Conservation (phyloP, 352 stramenopile genomes). For the Globisporangium nodosum region DNA sequence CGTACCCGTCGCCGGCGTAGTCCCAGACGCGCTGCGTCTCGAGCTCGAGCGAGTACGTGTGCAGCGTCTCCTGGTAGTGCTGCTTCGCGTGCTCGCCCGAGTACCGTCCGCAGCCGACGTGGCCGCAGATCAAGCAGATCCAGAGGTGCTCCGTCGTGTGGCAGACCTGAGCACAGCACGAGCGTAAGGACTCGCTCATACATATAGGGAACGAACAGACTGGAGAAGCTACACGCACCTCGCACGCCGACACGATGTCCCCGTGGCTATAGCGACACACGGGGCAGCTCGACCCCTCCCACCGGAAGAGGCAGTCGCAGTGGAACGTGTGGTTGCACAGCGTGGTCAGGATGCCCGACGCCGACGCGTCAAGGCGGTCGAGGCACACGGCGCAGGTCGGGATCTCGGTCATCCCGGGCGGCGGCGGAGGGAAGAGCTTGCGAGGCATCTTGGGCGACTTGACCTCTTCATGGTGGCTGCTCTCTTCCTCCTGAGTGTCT, state of each 20-base stretch:
- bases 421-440: slow-evolving; percentile 55
- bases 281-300: slow-evolving; percentile 93
- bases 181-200: not conserved
- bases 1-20: slow-evolving; percentile 89
- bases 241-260: slow-evolving; percentile 90
- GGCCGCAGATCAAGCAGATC: slow-evolving; percentile 95
- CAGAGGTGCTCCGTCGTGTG: slow-evolving; percentile 92
- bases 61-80: slow-evolving; percentile 91
- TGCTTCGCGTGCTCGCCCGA: slow-evolving; percentile 92
- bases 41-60: slow-evolving; percentile 95
- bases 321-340: slow-evolving; percentile 99
- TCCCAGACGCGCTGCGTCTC: slow-evolving; percentile 96
- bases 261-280: slow-evolving; percentile 96
- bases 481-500: slow-evolving; percentile 14
- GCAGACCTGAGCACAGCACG: slow-evolving; percentile 60
- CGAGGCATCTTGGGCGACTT: slow-evolving; percentile 1
- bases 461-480: not conserved
- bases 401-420: slow-evolving; percentile 81
- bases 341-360: slow-evolving; percentile 92
- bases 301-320: slow-evolving; percentile 93
- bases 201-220: not conserved
- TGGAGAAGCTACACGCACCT: slow-evolving; percentile 27
- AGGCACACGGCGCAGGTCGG: slow-evolving; percentile 91
- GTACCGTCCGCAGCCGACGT: slow-evolving; percentile 96
- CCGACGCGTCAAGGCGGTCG: slow-evolving; percentile 81